Evolutionary conservation across 768 basidiomycete genomes (phyloP).

Genomic region (Calocybe cyanea): DNA sequence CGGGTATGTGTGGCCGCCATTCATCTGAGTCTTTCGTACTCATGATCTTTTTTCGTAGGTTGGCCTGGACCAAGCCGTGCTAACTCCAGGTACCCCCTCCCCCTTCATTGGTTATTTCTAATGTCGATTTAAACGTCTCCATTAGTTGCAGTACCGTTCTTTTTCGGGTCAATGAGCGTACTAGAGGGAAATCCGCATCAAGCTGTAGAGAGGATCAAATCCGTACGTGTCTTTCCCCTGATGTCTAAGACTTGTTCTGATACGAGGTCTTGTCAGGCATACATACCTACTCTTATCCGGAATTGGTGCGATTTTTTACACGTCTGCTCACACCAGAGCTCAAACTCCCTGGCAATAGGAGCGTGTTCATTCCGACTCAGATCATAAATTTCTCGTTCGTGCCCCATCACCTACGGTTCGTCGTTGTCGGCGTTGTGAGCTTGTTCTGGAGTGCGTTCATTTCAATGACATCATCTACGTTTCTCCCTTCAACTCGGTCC

Average conservation of each 20-base stretch:
- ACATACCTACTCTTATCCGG: slow-evolving; percentile 67
- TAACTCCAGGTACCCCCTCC: slow-evolving; percentile 59
- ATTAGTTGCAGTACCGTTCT: slow-evolving; percentile 46
- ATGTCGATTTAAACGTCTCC: not conserved
- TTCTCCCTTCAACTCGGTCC: not conserved
- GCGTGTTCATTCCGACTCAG: slow-evolving; percentile 74
- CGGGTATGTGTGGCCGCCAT: slow-evolving; percentile 40
- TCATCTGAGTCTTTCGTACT: not conserved
- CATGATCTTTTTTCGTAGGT: slow-evolving; percentile 42
- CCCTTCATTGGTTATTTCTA: not conserved
- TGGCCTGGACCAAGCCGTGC: slow-evolving; percentile 74
- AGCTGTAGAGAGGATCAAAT: slow-evolving; percentile 41
- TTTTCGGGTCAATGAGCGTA: slow-evolving; percentile 72
- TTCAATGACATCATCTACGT: not conserved
- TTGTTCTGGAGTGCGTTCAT: slow-evolving; percentile 84
- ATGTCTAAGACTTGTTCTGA: too few species aligned
- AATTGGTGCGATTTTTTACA: slow-evolving; percentile 55
- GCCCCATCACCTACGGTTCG: slow-evolving; percentile 73
- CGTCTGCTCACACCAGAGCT: not conserved
- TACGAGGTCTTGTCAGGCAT: slow-evolving; percentile 39
- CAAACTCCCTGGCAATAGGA: slow-evolving; percentile 34
- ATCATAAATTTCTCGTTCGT: slow-evolving; percentile 75
- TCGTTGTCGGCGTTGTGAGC: slow-evolving; percentile 71
- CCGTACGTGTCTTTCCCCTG: slow-evolving; percentile 28
- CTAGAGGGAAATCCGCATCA: slow-evolving; percentile 68